Evolutionary conservation across 2,329 filamentous ascomycete genomes (phyloP).

Genomic region (Ophiobolus disseminans): DNA sequence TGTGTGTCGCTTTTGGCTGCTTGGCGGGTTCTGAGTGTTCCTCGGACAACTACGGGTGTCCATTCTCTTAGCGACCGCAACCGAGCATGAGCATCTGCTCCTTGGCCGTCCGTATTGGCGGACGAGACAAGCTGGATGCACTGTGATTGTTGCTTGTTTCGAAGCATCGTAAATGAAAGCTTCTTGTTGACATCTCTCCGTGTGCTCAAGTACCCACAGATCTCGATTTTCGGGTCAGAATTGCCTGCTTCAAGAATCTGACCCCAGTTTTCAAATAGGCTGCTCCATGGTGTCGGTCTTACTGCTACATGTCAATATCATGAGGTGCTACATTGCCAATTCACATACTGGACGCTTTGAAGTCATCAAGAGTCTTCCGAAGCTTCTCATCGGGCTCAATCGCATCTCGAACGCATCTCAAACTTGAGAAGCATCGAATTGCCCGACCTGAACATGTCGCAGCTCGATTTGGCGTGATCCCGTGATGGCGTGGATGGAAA

Average conservation of each 20-base stretch:
- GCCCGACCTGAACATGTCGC: constrained; percentile 14
- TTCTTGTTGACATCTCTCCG: constrained; percentile 71
- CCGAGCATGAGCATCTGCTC: constrained; percentile 39
- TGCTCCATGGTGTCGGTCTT: constrained; percentile 23
- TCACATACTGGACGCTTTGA: constrained; percentile 41
- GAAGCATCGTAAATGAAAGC: constrained; percentile 72
- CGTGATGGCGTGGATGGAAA: constrained; percentile 38
- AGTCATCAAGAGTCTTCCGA: constrained; percentile 35
- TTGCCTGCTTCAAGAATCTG: not conserved
- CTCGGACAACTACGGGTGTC: constrained; percentile 63
- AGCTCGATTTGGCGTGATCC: constrained; percentile 25
- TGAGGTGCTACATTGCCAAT: not conserved
- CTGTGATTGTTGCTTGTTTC: constrained; percentile 52
- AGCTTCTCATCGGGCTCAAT: constrained; percentile 25
- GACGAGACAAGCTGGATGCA: constrained; percentile 60
- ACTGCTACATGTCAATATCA: constrained; percentile 21
- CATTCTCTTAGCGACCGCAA: constrained; percentile 56
- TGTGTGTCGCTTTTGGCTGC: constrained; percentile 42
- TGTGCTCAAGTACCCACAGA: constrained; percentile 72
- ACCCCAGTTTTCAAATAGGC: constrained; percentile 47
- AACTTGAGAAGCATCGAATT: constrained; percentile 22
- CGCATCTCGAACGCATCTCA: not conserved
- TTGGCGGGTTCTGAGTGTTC: constrained; percentile 55
- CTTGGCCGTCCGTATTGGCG: constrained; percentile 42
- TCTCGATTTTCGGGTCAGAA: constrained; percentile 13